Base-by-base conservation (phyloP, 768 basidiomycete genomes). In the Leucogyrophana mollusca region DNA sequence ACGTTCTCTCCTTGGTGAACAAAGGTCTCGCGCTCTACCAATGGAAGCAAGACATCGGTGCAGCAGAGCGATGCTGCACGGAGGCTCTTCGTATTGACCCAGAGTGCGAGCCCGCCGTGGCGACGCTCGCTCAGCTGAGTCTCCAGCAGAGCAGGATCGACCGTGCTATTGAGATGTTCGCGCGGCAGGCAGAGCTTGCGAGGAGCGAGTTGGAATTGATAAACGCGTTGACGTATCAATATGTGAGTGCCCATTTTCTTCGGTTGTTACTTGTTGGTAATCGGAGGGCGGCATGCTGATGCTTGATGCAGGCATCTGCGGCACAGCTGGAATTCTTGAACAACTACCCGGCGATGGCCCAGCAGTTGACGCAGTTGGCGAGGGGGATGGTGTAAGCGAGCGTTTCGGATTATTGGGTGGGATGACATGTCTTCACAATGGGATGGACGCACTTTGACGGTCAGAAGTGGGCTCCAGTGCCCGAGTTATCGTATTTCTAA, bases 21-120 rank as follows among this genome's bases (percentile, higher is more conserved):
- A 96, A 95, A 63, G 94, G 94, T n/a, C 85, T 98, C 17, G 88
- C 93, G 0, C 60, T 97, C 39, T 98, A 85, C 78, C 96, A 98
- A 70, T 93, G 88, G 89, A 90, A 91, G 65, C 88, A 95, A 60
- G 92, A 98, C 60, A 77, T 91, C 47, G 74, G 72, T 6, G 81
- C 78, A 1, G 94, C 93, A 1, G 94, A 95, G 65, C 69, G 73
- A 16, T 87, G 92, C 61, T 94, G 93, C 62, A 73, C 83, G 46
- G 89, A 98, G 65, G 96, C 96, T 1, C 74, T 99, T 17, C 71
- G 76, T 40, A 80, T 94, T 45, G 96, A 99, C 66, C 74, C 89
- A 9, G 93, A 94, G 54, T 98, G 95, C 67, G 96, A 99, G 62
- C 91, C 95, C 9, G 96, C 95, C 0, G 86, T 98, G 4, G 92